These are phyloP conservation scores for Fennellomyces sp. DNA, from an alignment of 371 early-diverging fungal species.

Conservation along the genomic window DNA sequence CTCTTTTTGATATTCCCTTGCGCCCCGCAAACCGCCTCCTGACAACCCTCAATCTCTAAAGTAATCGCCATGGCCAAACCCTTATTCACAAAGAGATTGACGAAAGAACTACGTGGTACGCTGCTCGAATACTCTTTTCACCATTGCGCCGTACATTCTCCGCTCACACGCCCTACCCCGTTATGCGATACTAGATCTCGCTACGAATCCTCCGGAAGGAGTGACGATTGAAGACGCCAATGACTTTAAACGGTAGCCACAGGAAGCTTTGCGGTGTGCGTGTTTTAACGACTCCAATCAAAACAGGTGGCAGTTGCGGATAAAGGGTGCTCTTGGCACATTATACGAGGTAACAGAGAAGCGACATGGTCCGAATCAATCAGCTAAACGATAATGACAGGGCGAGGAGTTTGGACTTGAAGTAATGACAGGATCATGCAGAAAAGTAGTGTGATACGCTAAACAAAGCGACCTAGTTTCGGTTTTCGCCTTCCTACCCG, in stretches of 20 bases:
- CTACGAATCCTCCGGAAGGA: conserved; percentile 61
- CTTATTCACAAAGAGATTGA: conserved; percentile 40
- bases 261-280: background rate
- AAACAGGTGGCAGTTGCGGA: conserved; percentile 60
- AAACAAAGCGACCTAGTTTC: conserved; percentile 55
- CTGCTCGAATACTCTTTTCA: background rate
- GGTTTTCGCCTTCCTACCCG: conserved; percentile 83
- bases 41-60: no score
- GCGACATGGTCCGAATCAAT: background rate
- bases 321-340: conserved; percentile 70
- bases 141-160: background rate
- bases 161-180: background rate
- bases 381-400: conserved; percentile 6
- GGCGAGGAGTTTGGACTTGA: conserved; percentile 71
- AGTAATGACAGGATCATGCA: conserved; percentile 34
- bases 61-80: conserved; percentile 23
- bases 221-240: conserved; percentile 60
- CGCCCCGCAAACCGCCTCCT: no score
- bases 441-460: background rate
- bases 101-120: conserved; percentile 60
- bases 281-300: background rate
- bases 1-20: no score
- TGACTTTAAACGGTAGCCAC: conserved; percentile 55
- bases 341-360: conserved; percentile 58
- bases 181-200: conserved; percentile 45